Base-by-base conservation (phyloP, 345 rosid species). In the Microthlaspi erraticum region DNA sequence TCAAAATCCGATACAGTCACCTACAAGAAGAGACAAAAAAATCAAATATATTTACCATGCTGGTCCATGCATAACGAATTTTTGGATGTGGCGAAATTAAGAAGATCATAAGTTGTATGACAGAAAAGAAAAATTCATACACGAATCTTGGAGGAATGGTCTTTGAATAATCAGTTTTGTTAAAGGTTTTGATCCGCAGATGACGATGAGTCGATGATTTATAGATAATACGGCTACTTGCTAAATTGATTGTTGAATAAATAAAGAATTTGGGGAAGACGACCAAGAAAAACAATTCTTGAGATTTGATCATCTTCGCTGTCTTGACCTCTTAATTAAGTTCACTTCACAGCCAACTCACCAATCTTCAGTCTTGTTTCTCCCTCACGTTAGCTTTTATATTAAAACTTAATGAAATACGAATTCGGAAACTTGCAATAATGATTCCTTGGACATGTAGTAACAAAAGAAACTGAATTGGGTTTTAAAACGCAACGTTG, bases 261-360 rank as follows among this genome's bases (percentile, higher is more conserved):
- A 37, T 56, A 46, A 17, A 46, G 8, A 69, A 68, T n/a, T n/a
- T n/a, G n/a, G n/a, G n/a, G n/a, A n/a, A n/a, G n/a, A n/a, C n/a
- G n/a, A n/a, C 34, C 41, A 32, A 54, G 4, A 16, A 32, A 36
- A 36, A 33, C 42, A 20, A 38, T 49, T 68, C 36, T 20, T 36
- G 14, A 48, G 23, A 46, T 60, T 46, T 36, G 1, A 58, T 36
- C 55, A n/a, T 46, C 45, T n/a, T 56, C 5, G 29, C 38, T 14
- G 46, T 57, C 73, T 54, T 55, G 12, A 45, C 17, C n/a, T 26
- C 20, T 34, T 36, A 14, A 6, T 16, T 14, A 34, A 11, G 41
- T 36, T 55, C 26, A 55, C 66, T 66, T 43, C 52, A 70, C 36
- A 11, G 13, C 57, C 73, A 48, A 8, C 16, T 57, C 46, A 69